These are phyloP conservation scores for Delitschia confertaspora DNA, from an alignment of 495 filamentous ascomycete genomes.

Conservation along the genomic window DNA sequence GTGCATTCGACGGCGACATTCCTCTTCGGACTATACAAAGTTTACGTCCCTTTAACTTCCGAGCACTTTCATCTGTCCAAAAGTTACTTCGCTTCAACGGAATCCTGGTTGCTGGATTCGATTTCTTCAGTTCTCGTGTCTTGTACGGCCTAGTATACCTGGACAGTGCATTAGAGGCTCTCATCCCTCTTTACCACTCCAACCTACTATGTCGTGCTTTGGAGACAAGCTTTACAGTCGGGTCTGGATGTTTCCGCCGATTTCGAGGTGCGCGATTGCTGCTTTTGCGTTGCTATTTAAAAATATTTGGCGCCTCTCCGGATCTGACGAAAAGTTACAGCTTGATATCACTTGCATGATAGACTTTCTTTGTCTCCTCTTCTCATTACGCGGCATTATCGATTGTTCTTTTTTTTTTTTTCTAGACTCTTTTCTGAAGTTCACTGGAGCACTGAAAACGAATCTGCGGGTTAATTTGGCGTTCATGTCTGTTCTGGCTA, in stretches of 20 bases:
- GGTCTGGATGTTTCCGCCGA: constrained; percentile 1
- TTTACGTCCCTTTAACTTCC: constrained; percentile 10
- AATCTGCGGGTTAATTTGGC: constrained; percentile 8
- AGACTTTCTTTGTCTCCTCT: constrained; percentile 24
- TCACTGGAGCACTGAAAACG: constrained; percentile 16
- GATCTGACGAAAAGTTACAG: constrained; percentile 25
- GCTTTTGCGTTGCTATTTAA: constrained; percentile 23
- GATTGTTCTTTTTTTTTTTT: constrained; percentile 8
- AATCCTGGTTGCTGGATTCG: not conserved
- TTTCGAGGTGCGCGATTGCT: constrained; percentile 4
- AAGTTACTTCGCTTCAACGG: constrained; percentile 18
- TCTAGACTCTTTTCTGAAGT: constrained; percentile 13
- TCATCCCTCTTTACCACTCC: not conserved
- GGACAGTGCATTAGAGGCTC: constrained; percentile 6
- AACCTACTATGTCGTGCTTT: not conserved
- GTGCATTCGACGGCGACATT: constrained; percentile 2
- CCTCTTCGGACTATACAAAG: constrained; percentile 18
- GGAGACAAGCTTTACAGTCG: constrained; percentile 1
- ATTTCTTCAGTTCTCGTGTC: constrained; percentile 2
- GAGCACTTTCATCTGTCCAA: constrained; percentile 19
- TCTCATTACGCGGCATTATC: constrained; percentile 7
- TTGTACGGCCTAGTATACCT: no score
- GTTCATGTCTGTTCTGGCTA: constrained; percentile 1
- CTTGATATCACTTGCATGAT: constrained; percentile 26
- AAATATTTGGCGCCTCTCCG: constrained; percentile 19